Percentiles rank a stretch among this genome's conserved stretches.
Conservation (phyloP, 331 rosid genomes). For the Stylosanthes scabra region DNA sequence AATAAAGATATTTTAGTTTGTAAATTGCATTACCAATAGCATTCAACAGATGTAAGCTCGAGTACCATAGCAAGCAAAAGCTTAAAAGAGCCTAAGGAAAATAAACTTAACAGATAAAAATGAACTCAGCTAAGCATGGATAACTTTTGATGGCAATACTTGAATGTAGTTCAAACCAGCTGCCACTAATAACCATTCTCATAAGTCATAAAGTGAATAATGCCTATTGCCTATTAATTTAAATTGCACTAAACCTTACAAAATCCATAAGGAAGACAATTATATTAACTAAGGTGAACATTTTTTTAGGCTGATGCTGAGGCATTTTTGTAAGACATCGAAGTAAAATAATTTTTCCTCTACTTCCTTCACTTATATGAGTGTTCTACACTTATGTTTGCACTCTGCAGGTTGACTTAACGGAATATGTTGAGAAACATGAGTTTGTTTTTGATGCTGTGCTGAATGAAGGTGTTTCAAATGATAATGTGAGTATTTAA, state of each 20-base stretch:
- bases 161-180: constrained; percentile 28
- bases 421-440: constrained; percentile 76
- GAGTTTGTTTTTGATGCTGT: constrained; percentile 83
- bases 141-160: neutral
- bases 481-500: constrained; percentile 64
- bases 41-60: constrained; percentile 15
- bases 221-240: constrained; percentile 28
- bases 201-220: constrained; percentile 31
- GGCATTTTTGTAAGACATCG: constrained; percentile 7
- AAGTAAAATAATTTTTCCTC: constrained; percentile 10
- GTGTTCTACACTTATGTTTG: constrained; percentile 14
- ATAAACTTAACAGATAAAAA: neutral
- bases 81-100: neutral
- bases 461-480: constrained; percentile 79
- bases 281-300: neutral
- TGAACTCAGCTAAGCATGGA: neutral
- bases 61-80: neutral
- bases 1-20: neutral
- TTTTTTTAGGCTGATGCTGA: constrained; percentile 33
- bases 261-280: neutral
- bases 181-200: constrained; percentile 23
- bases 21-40: neutral
- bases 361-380: neutral
- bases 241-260: constrained; percentile 23
- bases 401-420: constrained; percentile 75